Evolutionary conservation across 805 yeast genomes (phyloP).

Genomic region (Spathaspora girioi): DNA sequence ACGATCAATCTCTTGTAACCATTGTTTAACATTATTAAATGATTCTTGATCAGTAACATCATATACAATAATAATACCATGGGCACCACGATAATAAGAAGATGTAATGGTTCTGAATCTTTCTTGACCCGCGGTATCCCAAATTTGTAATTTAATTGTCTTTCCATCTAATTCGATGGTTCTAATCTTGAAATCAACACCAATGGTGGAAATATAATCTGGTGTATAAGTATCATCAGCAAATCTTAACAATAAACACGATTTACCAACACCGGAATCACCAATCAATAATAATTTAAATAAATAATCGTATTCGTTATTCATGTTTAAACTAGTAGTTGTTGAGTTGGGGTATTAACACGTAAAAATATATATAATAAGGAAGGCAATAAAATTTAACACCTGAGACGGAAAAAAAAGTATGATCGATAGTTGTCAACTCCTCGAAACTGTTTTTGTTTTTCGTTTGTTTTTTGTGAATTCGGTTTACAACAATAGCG

Average conservation of each 20-base stretch:
- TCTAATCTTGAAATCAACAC: conserved; percentile 91
- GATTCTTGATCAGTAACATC: conserved; percentile 97
- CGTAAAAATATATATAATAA: background rate
- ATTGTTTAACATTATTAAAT: conserved; percentile 93
- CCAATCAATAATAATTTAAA: conserved; percentile 94
- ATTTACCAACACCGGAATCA: conserved; percentile 97
- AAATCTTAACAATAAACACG: conserved; percentile 89
- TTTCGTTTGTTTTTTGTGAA: background rate
- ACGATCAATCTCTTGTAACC: conserved; percentile 98
- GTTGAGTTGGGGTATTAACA: background rate
- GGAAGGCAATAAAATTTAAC: background rate
- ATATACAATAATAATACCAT: conserved; percentile 95
- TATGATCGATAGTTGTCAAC: background rate
- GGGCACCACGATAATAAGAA: conserved; percentile 97
- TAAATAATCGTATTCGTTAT: conserved; percentile 95
- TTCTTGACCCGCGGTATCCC: conserved; percentile 99
- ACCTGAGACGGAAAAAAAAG: background rate
- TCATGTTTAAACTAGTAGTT: conserved; percentile 44
- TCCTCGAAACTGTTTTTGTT: background rate
- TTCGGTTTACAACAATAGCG: background rate
- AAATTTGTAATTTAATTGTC: conserved; percentile 94
- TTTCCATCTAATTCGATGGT: conserved; percentile 94
- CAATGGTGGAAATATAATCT: conserved; percentile 95
- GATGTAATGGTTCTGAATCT: conserved; percentile 97
- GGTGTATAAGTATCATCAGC: conserved; percentile 97